Conservation (phyloP, 78 protist species). For the Bodo saltans region DNA sequence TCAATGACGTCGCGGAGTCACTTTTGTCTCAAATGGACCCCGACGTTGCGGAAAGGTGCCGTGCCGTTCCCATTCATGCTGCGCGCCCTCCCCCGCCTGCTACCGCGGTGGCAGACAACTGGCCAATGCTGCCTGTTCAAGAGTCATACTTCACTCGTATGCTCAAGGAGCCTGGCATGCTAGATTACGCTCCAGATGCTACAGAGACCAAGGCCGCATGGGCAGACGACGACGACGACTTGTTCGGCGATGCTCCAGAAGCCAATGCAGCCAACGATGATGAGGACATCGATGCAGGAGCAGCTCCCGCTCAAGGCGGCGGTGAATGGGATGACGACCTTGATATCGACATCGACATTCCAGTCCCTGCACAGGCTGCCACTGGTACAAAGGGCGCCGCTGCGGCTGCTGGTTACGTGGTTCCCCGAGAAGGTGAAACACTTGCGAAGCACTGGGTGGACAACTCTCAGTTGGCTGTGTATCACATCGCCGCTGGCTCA, state of each 20-base stretch:
- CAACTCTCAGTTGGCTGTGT: constrained; percentile 63
- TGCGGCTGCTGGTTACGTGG: constrained; percentile 15
- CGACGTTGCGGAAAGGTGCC: not conserved
- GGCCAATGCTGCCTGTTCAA: not conserved
- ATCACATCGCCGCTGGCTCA: constrained; percentile 86
- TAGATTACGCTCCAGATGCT: not conserved
- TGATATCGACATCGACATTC: constrained; percentile 1
- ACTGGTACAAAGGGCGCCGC: not conserved
- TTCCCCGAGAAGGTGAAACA: constrained; percentile 45
- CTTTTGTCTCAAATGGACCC: not conserved
- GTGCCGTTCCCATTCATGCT: not conserved
- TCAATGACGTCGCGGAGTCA: constrained; percentile 48
- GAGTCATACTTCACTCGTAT: not conserved
- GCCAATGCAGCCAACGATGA: not conserved
- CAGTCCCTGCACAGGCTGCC: not conserved
- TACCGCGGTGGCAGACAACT: not conserved
- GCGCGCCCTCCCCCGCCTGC: not conserved
- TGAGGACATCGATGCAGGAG: constrained; percentile 41
- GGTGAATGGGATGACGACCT: constrained; percentile 18
- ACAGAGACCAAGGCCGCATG: not conserved
- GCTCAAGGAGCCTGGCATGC: not conserved
- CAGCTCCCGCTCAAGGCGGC: constrained; percentile 36
- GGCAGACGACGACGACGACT: not conserved
- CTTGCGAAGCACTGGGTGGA: constrained; percentile 54
- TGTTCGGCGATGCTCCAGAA: not conserved